Conservation (phyloP, 345 rosid genomes). For the Erysimum cheiranthoides region DNA sequence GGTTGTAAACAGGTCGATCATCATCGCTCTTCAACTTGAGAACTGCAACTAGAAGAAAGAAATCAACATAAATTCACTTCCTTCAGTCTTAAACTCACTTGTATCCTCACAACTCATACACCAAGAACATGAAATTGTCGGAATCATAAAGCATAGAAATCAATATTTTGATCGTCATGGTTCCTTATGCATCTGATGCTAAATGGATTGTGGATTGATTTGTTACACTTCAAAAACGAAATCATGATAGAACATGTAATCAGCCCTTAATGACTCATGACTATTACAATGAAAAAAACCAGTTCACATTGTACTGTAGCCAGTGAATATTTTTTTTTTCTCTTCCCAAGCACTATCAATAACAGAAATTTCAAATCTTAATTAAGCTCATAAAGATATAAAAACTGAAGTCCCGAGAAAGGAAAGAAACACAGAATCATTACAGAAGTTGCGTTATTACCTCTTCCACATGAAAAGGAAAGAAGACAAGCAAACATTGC, state of each 20-base stretch:
- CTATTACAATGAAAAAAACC: not conserved
- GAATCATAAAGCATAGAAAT: slow-evolving; percentile 8
- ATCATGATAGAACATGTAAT: slow-evolving; percentile 9
- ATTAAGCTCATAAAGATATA: not conserved
- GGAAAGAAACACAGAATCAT: slow-evolving; percentile 7
- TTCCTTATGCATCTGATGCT: slow-evolving; percentile 14
- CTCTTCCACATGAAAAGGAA: slow-evolving; percentile 53
- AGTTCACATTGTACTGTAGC: slow-evolving; percentile 3
- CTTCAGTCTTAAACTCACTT: not conserved
- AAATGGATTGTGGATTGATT: not conserved
- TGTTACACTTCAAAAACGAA: not conserved
- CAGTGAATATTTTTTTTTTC: not conserved
- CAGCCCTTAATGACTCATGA: slow-evolving; percentile 4
- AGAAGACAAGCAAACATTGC: slow-evolving; percentile 45
- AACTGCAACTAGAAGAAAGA: slow-evolving; percentile 49
- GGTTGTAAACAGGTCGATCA: slow-evolving; percentile 63
- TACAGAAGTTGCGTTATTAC: slow-evolving; percentile 37
- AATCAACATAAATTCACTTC: not conserved
- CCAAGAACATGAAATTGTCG: not conserved
- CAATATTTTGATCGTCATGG: not conserved
- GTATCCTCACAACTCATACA: slow-evolving; percentile 15
- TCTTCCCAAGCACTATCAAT: not conserved
- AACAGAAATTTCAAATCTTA: not conserved
- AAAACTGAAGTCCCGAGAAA: slow-evolving; percentile 15
- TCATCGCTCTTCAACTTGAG: slow-evolving; percentile 53